Evolutionary conservation across 176 grass and related monocot genomes (phyloP), one percentile per base, ranked within the genome.

Genomic region (Musa beccarii): DNA sequence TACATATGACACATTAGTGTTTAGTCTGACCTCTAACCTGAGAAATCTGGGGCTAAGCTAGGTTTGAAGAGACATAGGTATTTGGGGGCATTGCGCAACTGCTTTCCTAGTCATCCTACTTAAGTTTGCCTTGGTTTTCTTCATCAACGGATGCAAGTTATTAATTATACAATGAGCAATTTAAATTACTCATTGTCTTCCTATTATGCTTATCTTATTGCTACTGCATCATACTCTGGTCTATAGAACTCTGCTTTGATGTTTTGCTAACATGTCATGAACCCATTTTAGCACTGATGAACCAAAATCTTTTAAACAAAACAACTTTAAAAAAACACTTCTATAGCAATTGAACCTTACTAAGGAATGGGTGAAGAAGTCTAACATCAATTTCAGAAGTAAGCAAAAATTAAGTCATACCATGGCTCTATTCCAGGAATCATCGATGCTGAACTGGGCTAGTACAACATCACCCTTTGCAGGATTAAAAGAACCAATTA

Each of bases 401-500:
- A 64, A n/a, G 19, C 19, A 22, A 80, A 64, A 22, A 20, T 62
- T 34, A 20, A 64, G 1, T 13, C 43, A 63, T 94, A 99, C 95
- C 95, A 99, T 92, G 64, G 95, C 95, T 79, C 95, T 89, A 68
- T 99, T 99, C 95, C 95, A 99, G 15, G 91, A 94, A 79, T 99
- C 92, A 74, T 99, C 95, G 13, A 87, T 23, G 55, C 83, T 87
- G 82, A 99, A 99, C 53, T 99, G 90, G 56, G 91, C 78, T 28
- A 99, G 88, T 51, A 99, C 88, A 61, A 99, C 84, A 54, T 93
- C 90, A 66, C 95, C 95, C 79, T 92, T 99, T 59, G 34, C 51
- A 79, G 95, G 95, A 83, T 94, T 94, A 78, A 99, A 99, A 72
- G 90, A 86, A 79, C 95, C 95, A 84, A 94, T 73, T 3, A 94